phyloP scores from a whole-genome alignment of 2,329 filamentous ascomycete species.

The Nigrospora oryzae region DNA sequence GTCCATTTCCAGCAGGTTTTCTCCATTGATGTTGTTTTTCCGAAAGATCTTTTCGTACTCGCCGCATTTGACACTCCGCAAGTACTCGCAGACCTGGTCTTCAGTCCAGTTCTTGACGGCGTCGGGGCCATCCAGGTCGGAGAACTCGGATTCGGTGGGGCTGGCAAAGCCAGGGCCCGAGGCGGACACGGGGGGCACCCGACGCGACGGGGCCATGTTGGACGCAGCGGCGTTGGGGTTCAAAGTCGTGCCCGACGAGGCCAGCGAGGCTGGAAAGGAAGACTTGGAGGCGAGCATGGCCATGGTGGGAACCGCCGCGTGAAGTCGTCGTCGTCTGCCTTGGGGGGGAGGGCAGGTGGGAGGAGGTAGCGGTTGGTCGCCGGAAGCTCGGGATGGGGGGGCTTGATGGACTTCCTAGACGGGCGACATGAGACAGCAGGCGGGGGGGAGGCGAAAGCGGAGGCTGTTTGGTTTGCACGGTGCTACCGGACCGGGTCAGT shows the following conservation, averaged over 20 bases:
- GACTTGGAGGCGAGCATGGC: constrained; percentile 73
- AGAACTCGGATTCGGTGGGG: constrained; percentile 89
- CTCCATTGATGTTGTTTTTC: constrained; percentile 93
- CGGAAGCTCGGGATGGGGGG: too few species aligned
- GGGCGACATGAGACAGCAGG: too few species aligned
- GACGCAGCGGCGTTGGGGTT: constrained; percentile 38
- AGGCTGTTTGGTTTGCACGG: too few species aligned
- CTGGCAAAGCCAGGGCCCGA: constrained; percentile 59
- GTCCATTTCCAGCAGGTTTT: constrained; percentile 94
- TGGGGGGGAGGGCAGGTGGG: too few species aligned
- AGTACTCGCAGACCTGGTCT: constrained; percentile 82
- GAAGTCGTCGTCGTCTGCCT: too few species aligned
- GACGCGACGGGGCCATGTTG: constrained; percentile 41
- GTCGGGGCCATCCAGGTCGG: constrained; percentile 69
- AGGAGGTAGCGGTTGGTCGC: too few species aligned
- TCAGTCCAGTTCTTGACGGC: constrained; percentile 84
- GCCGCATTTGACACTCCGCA: constrained; percentile 82
- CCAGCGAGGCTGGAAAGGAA: constrained; percentile 53
- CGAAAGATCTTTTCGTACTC: constrained; percentile 89
- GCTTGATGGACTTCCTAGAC: too few species aligned
- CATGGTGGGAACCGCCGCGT: constrained; percentile 35
- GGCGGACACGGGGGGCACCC: constrained; percentile 39
- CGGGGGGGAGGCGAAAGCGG: too few species aligned
- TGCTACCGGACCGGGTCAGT: too few species aligned
- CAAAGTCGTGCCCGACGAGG: constrained; percentile 32